These are phyloP conservation scores for Yamadazyma membranifaciens DNA, from an alignment of 1,139 yeast species.

Conservation along the genomic window DNA sequence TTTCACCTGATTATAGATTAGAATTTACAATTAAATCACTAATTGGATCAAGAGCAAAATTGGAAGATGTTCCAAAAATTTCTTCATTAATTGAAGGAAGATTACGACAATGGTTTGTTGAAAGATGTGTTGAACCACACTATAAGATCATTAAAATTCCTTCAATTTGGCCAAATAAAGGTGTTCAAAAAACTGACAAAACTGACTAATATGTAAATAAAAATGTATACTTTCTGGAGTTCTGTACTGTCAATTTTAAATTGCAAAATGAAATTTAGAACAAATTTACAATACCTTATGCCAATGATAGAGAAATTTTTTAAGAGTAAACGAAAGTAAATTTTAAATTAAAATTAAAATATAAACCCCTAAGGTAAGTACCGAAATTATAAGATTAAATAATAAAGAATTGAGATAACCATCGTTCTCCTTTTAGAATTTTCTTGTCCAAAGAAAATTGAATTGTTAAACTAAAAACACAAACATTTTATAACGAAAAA, in stretches of 20 bases:
- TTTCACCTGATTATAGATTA: conserved; percentile 84
- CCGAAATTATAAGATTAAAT: conserved; percentile 1
- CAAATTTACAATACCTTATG: too few species aligned
- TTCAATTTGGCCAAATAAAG: conserved; percentile 73
- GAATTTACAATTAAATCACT: conserved; percentile 84
- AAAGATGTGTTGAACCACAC: conserved; percentile 90
- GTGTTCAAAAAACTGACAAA: conserved; percentile 1
- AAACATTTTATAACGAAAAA: not conserved
- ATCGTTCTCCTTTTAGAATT: not conserved
- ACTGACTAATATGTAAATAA: conserved; percentile 1
- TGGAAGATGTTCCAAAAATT: conserved; percentile 91
- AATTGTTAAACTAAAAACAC: not conserved
- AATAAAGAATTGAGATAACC: not conserved
- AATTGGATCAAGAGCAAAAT: conserved; percentile 88
- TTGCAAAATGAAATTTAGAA: too few species aligned
- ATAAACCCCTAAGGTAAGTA: not conserved
- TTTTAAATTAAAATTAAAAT: not conserved
- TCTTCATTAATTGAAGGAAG: conserved; percentile 80
- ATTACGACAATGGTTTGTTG: conserved; percentile 86
- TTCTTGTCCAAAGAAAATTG: conserved; percentile 2
- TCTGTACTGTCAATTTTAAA: too few species aligned
- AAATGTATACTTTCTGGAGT: too few species aligned
- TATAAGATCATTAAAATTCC: conserved; percentile 84
- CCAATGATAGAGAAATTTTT: not conserved
- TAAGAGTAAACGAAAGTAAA: not conserved